Conservation (phyloP, 2,329 filamentous ascomycete genomes). For the Tetracladium maxilliforme region DNA sequence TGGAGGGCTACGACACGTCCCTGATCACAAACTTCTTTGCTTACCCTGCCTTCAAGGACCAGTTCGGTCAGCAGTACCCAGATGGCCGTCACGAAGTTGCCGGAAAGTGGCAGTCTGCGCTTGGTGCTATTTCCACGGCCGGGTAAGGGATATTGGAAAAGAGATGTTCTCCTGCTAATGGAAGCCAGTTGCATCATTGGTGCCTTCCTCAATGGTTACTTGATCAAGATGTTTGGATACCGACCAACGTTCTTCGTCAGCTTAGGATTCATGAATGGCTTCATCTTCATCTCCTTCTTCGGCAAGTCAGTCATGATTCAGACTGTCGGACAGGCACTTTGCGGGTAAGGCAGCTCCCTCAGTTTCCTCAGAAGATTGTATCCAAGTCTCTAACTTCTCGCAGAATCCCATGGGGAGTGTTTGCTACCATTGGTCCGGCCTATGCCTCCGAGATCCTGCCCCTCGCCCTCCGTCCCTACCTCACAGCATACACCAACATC, state of each 20-base stretch:
- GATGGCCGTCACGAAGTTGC: no score
- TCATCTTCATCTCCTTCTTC: conserved; percentile 1
- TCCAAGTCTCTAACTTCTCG: no score
- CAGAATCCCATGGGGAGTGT: no score
- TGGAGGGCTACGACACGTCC: conserved; percentile 81
- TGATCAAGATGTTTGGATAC: conserved; percentile 1
- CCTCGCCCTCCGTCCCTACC: conserved; percentile 23
- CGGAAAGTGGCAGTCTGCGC: no score
- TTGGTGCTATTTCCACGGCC: no score
- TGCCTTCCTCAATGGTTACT: conserved; percentile 3
- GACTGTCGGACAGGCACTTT: conserved; percentile 1
- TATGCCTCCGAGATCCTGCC: conserved; percentile 29
- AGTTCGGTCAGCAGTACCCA: no score
- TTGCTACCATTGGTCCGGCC: conserved; percentile 24
- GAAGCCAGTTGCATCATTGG: conserved; percentile 2
- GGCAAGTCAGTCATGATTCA: background rate
- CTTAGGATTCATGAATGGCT: background rate
- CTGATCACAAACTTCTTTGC: conserved; percentile 77
- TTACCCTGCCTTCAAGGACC: no score
- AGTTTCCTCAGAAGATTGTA: no score
- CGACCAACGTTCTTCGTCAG: background rate
- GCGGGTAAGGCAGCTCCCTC: conserved; percentile 1
- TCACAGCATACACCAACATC: conserved; percentile 27
- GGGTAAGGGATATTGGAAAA: no score
- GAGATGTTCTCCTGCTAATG: no score